Base-by-base conservation (phyloP, 2,329 filamentous ascomycete genomes). In the Fusarium virguliforme region DNA sequence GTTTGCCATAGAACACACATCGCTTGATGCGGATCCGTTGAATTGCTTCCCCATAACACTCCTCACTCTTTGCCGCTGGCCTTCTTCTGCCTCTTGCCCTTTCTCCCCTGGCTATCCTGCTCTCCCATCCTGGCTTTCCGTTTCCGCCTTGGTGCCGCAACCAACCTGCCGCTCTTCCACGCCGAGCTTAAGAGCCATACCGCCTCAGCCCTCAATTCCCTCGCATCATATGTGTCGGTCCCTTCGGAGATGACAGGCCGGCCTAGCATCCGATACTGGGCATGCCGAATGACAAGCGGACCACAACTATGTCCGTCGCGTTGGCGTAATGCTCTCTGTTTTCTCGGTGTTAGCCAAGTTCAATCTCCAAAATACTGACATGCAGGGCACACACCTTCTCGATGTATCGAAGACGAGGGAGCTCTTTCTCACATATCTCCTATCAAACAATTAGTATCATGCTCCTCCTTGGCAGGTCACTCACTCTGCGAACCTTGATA, bases 341-440 rank as follows among this genome's bases (percentile, higher is more conserved):
- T 43, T 3, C 40, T 43, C 22, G 10, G 40, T 43, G 3, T 43
- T 43, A 24, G 22, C 12, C 6, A 24, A 26, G 40, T 43, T 43
- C 1, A 43, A 24, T 43, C 18, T 41, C 10, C 6, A 24, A 43
- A 24, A 43, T 26, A 4, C 22, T 24, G 6, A 26, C 10, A 43
- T 26, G 6, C 3, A 43, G 22, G 40, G 22, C 13, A 34, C 7
- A 9, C 13, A 58, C 55, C 55, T 58, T 15, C 7, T 43, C 38
- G 35, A 46, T 46, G 3, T 43, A 58, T 32, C 30, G 24, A 32
- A 58, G 28, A 34, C 22, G 26, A 46, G 55, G 55, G 30, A 46
- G 9, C 56, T 59, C 41, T 34, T 48, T 59, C 43, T 59, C 26
- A 48, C 18, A 59, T 9, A 41, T 41, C 28, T 22, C 34, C 56